Evolutionary conservation across 1,284 basidiomycete species (phyloP).

Genomic region (Tilletia setariae): DNA sequence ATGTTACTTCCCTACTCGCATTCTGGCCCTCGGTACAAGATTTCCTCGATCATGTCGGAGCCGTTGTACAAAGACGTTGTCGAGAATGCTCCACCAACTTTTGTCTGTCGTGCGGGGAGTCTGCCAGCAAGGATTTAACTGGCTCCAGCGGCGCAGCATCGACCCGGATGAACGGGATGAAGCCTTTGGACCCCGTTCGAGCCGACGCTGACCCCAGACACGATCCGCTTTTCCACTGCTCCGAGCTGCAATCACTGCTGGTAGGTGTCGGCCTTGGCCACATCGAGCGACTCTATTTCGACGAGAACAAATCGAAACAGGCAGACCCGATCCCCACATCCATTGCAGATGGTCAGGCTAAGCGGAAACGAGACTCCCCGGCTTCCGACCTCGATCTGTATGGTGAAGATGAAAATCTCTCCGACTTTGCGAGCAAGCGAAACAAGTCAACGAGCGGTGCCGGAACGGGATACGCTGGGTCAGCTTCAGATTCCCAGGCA

Average conservation of each 20-base stretch:
- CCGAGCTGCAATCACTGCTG: conserved; percentile 16
- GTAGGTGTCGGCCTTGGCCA: conserved; percentile 25
- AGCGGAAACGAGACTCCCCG: background rate
- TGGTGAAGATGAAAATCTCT: background rate
- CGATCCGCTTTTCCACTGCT: conserved; percentile 19
- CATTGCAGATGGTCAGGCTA: background rate
- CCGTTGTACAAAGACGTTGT: background rate
- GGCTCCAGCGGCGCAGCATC: background rate
- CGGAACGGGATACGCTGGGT: conserved; percentile 9
- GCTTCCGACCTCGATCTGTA: background rate
- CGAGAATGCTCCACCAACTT: background rate
- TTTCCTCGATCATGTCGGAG: background rate
- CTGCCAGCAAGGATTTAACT: background rate
- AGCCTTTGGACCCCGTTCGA: background rate
- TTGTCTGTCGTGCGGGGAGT: conserved; percentile 4
- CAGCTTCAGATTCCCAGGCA: background rate
- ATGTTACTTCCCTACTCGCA: background rate
- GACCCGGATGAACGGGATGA: background rate
- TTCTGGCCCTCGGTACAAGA: background rate
- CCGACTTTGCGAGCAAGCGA: background rate
- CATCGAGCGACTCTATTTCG: conserved; percentile 17
- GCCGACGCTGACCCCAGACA: background rate
- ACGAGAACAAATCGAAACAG: background rate
- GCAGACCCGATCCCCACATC: background rate
- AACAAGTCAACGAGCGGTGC: background rate